Evolutionary conservation across 768 basidiomycete species (phyloP), one percentile per base, ranked within the genome.

Genomic region (Lactifluus rugatus): DNA sequence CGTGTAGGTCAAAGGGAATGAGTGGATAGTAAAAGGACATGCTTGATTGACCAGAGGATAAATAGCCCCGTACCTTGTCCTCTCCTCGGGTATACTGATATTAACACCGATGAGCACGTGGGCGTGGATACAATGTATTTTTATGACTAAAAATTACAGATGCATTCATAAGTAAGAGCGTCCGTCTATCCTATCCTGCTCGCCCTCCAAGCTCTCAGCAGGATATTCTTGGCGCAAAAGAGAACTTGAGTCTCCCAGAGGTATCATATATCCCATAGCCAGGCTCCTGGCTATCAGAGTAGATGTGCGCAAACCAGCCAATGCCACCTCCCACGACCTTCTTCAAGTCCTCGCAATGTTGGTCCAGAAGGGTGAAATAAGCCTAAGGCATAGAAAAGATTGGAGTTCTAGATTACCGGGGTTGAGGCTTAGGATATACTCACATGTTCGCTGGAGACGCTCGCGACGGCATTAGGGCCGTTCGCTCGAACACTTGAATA

Each of bases 241-340:
- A 69, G 66, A 88, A 85, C 69, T 89, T 87, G 59, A 77, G 63
- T n/a, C 67, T 65, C 26, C 81, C 81, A 41, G 72, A 67, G 1
- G 50, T 64, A 39, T 77, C 70, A 64, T 84, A 85, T 55, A 89
- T 79, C 8, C 87, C 87, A 64, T 89, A 89, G 16, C 87, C 87
- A 17, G 82, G 81, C 50, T 76, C 76, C 68, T 82, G 78, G 58
- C 68, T 59, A 66, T 88, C 87, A 5, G 82, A 82, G 65, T 88
- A 89, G 54, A 89, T 83, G 66, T 90, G 87, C 21, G 85, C 85
- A 64, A 90, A 90, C 87, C 87, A 90, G 16, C 87, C 85, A 28
- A 89, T 72, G n/a, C 86, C 86, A 28, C 85, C 87, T 3, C 79
- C 80, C 8, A 70, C 67, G 26, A 79, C 78, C 0, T 63, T 66